A percentile compares a stretch with the other conserved stretches of the same genome.
phyloP scores from a whole-genome alignment of 2,329 filamentous ascomycete genomes.

The Colletotrichum viniferum region DNA sequence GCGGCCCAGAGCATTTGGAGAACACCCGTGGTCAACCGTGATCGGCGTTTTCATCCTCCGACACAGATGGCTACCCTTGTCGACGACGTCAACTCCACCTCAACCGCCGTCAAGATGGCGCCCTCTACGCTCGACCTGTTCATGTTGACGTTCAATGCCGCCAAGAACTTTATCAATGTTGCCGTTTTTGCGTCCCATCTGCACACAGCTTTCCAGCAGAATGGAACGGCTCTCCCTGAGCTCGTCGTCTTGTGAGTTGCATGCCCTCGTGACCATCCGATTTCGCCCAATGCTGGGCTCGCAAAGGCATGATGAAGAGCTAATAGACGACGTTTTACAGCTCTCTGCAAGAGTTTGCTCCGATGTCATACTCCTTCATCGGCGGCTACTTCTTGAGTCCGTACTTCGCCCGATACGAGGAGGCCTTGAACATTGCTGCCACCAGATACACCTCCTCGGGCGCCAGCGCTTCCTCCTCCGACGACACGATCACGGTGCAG shows the following conservation, averaged over 20 bases:
- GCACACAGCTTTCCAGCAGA: constrained; percentile 60
- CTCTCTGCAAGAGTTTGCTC: constrained; percentile 91
- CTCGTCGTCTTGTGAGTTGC: constrained; percentile 61
- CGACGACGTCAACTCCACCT: constrained; percentile 15
- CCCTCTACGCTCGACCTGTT: constrained; percentile 69
- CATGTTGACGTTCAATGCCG: constrained; percentile 90
- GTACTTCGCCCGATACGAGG: constrained; percentile 74
- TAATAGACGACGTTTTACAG: constrained; percentile 34
- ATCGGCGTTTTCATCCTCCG: constrained; percentile 16
- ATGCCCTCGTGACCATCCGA: neutral
- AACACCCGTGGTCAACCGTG: neutral
- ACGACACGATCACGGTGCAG: constrained; percentile 22
- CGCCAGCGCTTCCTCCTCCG: constrained; percentile 20
- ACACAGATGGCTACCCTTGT: constrained; percentile 13
- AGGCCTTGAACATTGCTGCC: constrained; percentile 74
- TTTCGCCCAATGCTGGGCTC: neutral
- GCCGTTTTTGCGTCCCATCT: constrained; percentile 75
- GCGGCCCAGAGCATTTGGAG: neutral
- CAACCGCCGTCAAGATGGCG: constrained; percentile 32
- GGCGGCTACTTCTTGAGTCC: constrained; percentile 79
- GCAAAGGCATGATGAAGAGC: neutral
- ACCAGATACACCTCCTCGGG: constrained; percentile 31
- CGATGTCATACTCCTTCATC: constrained; percentile 82
- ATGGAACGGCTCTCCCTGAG: constrained; percentile 52
- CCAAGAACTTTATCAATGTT: constrained; percentile 71